Evolutionary conservation across 2,329 filamentous ascomycete genomes (phyloP).

Genomic region (Cladosporium sp.): DNA sequence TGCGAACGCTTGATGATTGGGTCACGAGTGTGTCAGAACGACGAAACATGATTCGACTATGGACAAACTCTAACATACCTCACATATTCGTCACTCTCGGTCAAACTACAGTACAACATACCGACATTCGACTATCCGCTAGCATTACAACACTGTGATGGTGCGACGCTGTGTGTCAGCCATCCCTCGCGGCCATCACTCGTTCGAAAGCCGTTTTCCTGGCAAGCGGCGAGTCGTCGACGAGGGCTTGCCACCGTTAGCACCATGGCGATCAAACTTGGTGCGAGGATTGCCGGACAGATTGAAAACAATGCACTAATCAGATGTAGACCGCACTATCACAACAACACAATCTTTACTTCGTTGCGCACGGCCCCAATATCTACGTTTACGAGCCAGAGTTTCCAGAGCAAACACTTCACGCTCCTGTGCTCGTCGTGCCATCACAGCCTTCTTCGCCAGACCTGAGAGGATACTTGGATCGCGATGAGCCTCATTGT

Average conservation of each 20-base stretch:
- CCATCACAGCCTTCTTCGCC: constrained; percentile 39
- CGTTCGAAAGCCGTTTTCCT: constrained; percentile 30
- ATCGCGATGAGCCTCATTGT: constrained; percentile 41
- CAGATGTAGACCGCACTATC: constrained; percentile 46
- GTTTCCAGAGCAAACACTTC: constrained; percentile 44
- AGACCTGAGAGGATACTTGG: constrained; percentile 36
- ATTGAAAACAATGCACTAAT: not conserved
- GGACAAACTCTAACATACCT: not conserved
- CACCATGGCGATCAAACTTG: constrained; percentile 15
- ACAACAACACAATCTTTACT: constrained; percentile 49
- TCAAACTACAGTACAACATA: not conserved
- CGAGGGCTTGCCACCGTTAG: constrained; percentile 11
- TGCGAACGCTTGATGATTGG: not conserved
- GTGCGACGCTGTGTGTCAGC: constrained; percentile 15
- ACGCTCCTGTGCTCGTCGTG: constrained; percentile 41
- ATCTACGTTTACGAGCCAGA: constrained; percentile 47
- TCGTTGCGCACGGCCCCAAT: constrained; percentile 43
- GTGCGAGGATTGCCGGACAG: not conserved
- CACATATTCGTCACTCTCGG: not conserved
- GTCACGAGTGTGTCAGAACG: not conserved
- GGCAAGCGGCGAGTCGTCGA: constrained; percentile 25
- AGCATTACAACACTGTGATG: not conserved
- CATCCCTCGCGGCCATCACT: constrained; percentile 25
- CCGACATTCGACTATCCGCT: not conserved
- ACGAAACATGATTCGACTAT: not conserved